These are phyloP conservation scores for Boletus reticuloceps DNA, from an alignment of 768 basidiomycete genomes.

Conservation along the genomic window DNA sequence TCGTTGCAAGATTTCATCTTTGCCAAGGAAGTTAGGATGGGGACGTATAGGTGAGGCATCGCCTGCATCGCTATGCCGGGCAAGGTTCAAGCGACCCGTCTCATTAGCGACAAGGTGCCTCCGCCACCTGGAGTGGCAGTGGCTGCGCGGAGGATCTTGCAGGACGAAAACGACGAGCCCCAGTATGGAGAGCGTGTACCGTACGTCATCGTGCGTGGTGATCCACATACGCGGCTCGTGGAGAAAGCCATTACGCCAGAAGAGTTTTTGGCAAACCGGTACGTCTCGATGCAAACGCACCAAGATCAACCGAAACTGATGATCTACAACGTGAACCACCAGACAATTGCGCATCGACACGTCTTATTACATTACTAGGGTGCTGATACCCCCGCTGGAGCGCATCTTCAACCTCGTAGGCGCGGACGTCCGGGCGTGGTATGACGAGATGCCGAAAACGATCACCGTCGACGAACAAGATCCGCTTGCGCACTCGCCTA, in stretches of 20 bases:
- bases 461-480: constrained; percentile 37
- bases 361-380: constrained; percentile 80
- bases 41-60: constrained; percentile 75
- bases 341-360: constrained; percentile 81
- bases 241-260: constrained; percentile 75
- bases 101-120: constrained; percentile 66
- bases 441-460: constrained; percentile 6
- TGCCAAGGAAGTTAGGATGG: constrained; percentile 90
- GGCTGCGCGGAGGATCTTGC: constrained; percentile 68
- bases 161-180: constrained; percentile 79
- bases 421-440: constrained; percentile 2
- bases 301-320: not conserved
- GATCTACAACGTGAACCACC: not conserved
- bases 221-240: constrained; percentile 63
- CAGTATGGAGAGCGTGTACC: constrained; percentile 94
- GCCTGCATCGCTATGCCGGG: not conserved
- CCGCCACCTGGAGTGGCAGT: constrained; percentile 93
- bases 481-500: constrained; percentile 35
- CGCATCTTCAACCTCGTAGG: constrained; percentile 76
- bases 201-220: constrained; percentile 77
- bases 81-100: not conserved
- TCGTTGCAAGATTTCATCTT: constrained; percentile 94
- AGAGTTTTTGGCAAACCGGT: constrained; percentile 67
- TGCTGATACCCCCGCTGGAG: constrained; percentile 87
- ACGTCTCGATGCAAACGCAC: constrained; percentile 10